These are phyloP conservation scores for Ceriops tagal DNA, from an alignment of 345 rosid genomes.

Conservation along the genomic window DNA sequence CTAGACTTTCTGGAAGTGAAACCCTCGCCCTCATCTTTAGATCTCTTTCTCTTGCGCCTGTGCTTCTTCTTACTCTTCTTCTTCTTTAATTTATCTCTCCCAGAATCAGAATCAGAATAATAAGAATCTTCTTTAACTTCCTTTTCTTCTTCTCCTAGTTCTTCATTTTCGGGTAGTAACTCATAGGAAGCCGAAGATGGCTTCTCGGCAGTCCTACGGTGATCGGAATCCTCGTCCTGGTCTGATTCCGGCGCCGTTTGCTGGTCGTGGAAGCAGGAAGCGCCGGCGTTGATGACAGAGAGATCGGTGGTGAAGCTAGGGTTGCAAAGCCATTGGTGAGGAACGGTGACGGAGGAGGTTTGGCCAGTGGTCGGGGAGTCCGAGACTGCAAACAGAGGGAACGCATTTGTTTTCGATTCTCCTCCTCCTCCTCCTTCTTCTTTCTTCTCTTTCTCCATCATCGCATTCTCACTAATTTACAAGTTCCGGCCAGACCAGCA, in stretches of 20 bases:
- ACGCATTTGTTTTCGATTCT: background rate
- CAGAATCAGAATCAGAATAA: constrained; percentile 17
- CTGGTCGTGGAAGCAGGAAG: constrained; percentile 30
- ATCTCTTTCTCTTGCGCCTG: constrained; percentile 28
- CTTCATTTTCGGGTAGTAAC: constrained; percentile 38
- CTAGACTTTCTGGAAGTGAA: constrained; percentile 41
- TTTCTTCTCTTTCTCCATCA: too few species aligned
- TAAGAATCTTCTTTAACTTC: background rate
- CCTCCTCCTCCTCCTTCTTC: too few species aligned
- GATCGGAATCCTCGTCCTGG: constrained; percentile 14
- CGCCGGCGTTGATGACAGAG: constrained; percentile 50
- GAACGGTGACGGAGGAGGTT: constrained; percentile 17
- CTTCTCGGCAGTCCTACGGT: background rate
- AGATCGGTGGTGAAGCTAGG: constrained; percentile 75
- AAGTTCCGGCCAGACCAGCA: too few species aligned
- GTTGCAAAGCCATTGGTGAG: constrained; percentile 73
- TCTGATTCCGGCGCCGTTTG: constrained; percentile 19
- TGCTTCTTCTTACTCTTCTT: constrained; percentile 24
- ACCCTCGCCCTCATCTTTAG: constrained; percentile 22
- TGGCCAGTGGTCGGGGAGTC: constrained; percentile 18
- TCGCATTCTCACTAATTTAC: too few species aligned
- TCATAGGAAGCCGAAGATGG: constrained; percentile 35
- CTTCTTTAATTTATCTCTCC: constrained; percentile 35
- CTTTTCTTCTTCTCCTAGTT: background rate
- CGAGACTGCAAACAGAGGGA: constrained; percentile 39